phyloP scores from a whole-genome alignment of 2,329 filamentous ascomycete species.

The Acrocalymma vagum region DNA sequence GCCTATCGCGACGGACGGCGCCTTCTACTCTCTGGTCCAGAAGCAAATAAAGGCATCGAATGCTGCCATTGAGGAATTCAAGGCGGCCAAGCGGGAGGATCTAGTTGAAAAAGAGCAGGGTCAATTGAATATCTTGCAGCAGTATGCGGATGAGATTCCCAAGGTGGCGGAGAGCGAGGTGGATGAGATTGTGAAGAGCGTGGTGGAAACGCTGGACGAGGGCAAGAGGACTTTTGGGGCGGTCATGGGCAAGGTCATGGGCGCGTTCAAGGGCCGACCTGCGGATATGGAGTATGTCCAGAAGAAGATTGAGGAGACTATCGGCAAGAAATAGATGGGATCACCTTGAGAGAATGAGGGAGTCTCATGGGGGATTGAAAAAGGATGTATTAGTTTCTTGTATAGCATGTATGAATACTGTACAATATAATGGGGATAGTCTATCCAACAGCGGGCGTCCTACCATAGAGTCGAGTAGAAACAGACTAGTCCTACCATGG shows the following conservation, averaged over 20 bases:
- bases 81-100: slow-evolving; percentile 70
- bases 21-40: slow-evolving; percentile 73
- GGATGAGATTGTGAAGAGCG: slow-evolving; percentile 59
- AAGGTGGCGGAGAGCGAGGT: slow-evolving; percentile 68
- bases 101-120: slow-evolving; percentile 74
- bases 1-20: slow-evolving; percentile 75
- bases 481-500: too few relatives aligned
- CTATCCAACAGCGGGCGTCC: too few relatives aligned
- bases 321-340: slow-evolving; percentile 29
- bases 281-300: slow-evolving; percentile 70
- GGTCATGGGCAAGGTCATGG: slow-evolving; percentile 67
- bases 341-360: not conserved
- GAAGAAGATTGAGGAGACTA: slow-evolving; percentile 63
- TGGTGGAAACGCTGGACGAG: slow-evolving; percentile 61
- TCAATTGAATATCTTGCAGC: slow-evolving; percentile 71
- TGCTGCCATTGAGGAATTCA: slow-evolving; percentile 71
- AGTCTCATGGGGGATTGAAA: too few relatives aligned
- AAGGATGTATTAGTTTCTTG: not conserved
- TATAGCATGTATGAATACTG: slow-evolving; percentile 8
- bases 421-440: not conserved
- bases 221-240: slow-evolving; percentile 64
- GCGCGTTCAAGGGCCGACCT: slow-evolving; percentile 68
- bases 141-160: slow-evolving; percentile 69
- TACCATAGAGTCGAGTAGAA: too few relatives aligned
- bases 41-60: slow-evolving; percentile 67